Percentiles rank a stretch among this genome's conserved stretches.
Conservation (phyloP, 2,329 filamentous ascomycete genomes). For the Botrytis sinoallii region DNA sequence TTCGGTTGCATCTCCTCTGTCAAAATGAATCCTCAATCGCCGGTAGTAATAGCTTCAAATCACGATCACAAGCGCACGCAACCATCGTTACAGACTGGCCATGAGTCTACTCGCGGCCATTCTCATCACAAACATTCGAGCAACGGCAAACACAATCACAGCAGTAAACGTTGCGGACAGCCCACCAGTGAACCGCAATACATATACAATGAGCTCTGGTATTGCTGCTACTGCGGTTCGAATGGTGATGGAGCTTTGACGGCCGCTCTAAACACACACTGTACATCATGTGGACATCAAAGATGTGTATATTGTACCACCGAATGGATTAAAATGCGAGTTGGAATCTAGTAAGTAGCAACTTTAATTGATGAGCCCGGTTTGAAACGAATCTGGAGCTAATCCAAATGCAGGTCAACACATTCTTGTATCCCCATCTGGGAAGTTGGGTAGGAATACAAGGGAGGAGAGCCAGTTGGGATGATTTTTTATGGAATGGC, state of each 20-base stretch:
- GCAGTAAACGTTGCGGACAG: neutral
- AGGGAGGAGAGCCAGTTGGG: neutral
- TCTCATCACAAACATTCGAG: neutral
- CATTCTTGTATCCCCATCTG: neutral
- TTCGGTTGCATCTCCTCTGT: neutral
- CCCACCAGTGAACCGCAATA: neutral
- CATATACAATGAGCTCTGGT: neutral
- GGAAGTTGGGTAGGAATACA: neutral
- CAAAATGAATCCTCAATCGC: neutral
- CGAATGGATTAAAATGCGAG: neutral
- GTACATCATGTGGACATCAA: neutral
- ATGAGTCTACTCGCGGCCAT: neutral
- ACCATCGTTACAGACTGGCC: neutral
- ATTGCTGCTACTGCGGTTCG: neutral
- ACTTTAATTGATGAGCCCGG: neutral
- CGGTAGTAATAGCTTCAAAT: neutral
- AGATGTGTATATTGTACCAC: neutral
- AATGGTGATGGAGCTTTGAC: neutral
- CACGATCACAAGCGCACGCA: neutral
- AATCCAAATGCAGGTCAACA: neutral
- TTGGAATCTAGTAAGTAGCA: slow-evolving; percentile 2
- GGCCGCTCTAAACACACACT: neutral
- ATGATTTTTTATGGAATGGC: neutral
- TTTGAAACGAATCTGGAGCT: neutral
- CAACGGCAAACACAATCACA: neutral